Conservation (phyloP, 2,329 filamentous ascomycete genomes). For the Botrytis paeoniae region DNA sequence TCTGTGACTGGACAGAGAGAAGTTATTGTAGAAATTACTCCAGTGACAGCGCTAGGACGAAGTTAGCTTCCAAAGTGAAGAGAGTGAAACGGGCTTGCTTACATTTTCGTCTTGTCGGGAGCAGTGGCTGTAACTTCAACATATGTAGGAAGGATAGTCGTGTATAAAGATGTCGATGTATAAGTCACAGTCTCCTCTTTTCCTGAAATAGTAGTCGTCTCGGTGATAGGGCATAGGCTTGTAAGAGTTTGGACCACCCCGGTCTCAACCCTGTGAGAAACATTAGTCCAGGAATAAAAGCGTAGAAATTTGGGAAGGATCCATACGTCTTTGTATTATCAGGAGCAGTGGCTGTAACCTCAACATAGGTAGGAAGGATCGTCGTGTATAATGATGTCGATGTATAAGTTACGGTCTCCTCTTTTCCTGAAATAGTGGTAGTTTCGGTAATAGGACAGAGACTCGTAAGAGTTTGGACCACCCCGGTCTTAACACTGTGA, state of each 20-base stretch:
- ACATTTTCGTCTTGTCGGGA: not conserved
- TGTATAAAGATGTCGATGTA: slow-evolving; percentile 10
- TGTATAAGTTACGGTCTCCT: slow-evolving; percentile 10
- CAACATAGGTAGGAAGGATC: not conserved
- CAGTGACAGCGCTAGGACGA: slow-evolving; percentile 2
- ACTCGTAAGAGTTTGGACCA: slow-evolving; percentile 13
- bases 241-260: slow-evolving; percentile 15
- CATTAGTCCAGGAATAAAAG: not conserved
- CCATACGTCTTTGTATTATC: not conserved
- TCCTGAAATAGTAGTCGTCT: slow-evolving; percentile 18
- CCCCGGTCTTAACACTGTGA: not conserved
- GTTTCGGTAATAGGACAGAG: slow-evolving; percentile 39
- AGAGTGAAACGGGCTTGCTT: not conserved
- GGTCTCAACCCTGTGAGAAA: not conserved
- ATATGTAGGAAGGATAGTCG: not conserved
- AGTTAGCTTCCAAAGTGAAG: not conserved
- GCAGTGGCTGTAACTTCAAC: slow-evolving; percentile 9
- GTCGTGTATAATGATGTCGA: slow-evolving; percentile 7
- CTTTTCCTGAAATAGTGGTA: slow-evolving; percentile 17
- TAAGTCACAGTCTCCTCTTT: slow-evolving; percentile 14
- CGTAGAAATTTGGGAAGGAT: not conserved
- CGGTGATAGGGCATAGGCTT: slow-evolving; percentile 38
- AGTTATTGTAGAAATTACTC: slow-evolving; percentile 10
- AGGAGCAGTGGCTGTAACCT: slow-evolving; percentile 13
- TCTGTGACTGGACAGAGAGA: slow-evolving; percentile 39